Percentiles rank a stretch among this genome's conserved stretches.
Conservation (phyloP, 306 rosid genomes). For the Hippophae tibetana region DNA sequence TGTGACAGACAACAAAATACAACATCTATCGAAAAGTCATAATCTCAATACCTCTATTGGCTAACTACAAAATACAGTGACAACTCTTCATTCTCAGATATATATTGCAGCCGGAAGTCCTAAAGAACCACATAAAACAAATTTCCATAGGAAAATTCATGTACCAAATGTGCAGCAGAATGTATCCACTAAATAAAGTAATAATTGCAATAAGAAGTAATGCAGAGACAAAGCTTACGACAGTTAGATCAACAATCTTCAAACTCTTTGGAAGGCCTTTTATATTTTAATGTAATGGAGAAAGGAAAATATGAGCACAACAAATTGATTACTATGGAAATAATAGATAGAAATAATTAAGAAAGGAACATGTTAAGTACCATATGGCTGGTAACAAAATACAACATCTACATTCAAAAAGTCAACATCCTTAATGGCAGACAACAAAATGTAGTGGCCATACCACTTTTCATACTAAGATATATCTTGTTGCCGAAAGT, state of each 20-base stretch:
- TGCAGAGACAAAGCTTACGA: constrained; percentile 42
- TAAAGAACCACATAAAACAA: too few relatives aligned
- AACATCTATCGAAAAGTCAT: constrained; percentile 86
- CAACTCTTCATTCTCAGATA: too few relatives aligned
- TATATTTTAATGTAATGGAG: constrained; percentile 61
- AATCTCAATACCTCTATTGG: constrained; percentile 42
- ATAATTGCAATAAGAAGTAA: background rate
- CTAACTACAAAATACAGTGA: too few relatives aligned
- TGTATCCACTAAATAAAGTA: background rate
- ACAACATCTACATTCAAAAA: constrained; percentile 77
- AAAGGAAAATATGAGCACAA: background rate
- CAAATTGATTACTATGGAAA: background rate
- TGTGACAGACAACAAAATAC: constrained; percentile 95
- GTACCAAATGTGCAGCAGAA: background rate
- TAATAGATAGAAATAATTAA: constrained; percentile 4
- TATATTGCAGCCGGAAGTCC: too few relatives aligned
- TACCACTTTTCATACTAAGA: too few relatives aligned
- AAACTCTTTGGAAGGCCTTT: constrained; percentile 70
- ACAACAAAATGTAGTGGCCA: too few relatives aligned
- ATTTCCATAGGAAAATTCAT: too few relatives aligned
- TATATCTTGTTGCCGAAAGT: too few relatives aligned
- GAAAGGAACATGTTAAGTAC: constrained; percentile 77
- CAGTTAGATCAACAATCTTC: constrained; percentile 97
- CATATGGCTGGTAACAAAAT: constrained; percentile 91
- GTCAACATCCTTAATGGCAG: constrained; percentile 55